Evolutionary conservation across 129 eudicot species (phyloP).

Genomic region (Logfia minima): DNA sequence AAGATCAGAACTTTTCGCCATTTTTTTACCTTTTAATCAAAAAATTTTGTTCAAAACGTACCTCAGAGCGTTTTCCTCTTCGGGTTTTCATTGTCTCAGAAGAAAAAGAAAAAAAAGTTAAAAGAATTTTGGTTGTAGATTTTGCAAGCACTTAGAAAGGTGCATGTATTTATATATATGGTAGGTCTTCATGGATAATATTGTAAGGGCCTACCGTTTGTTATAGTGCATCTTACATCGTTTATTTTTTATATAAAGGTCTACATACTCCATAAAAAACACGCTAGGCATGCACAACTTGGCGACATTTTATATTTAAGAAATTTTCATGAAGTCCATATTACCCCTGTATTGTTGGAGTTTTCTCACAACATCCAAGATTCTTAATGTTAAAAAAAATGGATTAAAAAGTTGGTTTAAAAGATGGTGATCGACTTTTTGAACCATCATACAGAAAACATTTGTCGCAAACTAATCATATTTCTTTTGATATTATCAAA

Average conservation of each 20-base stretch:
- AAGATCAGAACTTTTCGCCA: slow-evolving; percentile 28
- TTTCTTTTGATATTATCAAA: no score
- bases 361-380: background rate
- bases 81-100: slow-evolving; percentile 63
- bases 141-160: slow-evolving; percentile 34
- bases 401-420: background rate
- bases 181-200: slow-evolving; percentile 4
- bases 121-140: slow-evolving; percentile 17
- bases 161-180: slow-evolving; percentile 15
- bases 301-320: slow-evolving; percentile 21
- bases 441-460: background rate
- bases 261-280: slow-evolving; percentile 8
- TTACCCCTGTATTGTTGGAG: slow-evolving; percentile 14
- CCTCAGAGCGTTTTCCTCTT: slow-evolving; percentile 82
- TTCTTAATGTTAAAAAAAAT: background rate
- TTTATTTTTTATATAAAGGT: slow-evolving; percentile 19
- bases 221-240: slow-evolving; percentile 22
- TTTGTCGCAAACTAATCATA: background rate
- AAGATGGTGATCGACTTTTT: background rate
- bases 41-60: slow-evolving; percentile 29
- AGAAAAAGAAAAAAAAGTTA: background rate
- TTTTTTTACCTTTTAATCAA: background rate
- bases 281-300: slow-evolving; percentile 43
- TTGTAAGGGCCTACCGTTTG: slow-evolving; percentile 29
- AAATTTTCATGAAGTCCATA: slow-evolving; percentile 22